These are phyloP conservation scores for Cornus controversa DNA, from an alignment of 148 eudicot species.

Conservation along the genomic window DNA sequence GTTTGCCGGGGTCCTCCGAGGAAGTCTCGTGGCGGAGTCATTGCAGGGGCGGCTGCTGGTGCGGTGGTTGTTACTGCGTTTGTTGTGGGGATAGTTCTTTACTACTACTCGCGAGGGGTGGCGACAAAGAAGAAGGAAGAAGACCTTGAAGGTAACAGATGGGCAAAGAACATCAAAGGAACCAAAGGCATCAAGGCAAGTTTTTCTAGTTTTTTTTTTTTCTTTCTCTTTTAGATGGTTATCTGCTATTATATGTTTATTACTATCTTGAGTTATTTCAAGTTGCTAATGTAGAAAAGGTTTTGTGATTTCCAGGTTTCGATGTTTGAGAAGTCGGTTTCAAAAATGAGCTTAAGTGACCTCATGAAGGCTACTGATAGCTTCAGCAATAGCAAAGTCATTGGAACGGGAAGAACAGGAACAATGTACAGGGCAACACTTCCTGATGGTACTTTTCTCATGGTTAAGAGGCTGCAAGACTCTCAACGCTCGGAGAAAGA, in stretches of 20 bases:
- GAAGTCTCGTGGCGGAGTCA: slow-evolving; percentile 18
- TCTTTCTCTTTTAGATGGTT: too few species aligned
- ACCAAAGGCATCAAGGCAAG: slow-evolving; percentile 43
- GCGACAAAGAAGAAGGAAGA: slow-evolving; percentile 36
- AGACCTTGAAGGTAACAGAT: slow-evolving; percentile 52
- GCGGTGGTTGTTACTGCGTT: slow-evolving; percentile 25
- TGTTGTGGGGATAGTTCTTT: slow-evolving; percentile 24
- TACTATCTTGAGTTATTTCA: neutral
- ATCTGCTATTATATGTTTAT: neutral
- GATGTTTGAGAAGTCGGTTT: slow-evolving; percentile 44
- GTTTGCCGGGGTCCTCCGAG: slow-evolving; percentile 11
- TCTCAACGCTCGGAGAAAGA: slow-evolving; percentile 46
- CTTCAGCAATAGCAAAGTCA: slow-evolving; percentile 45
- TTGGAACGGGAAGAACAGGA: slow-evolving; percentile 42
- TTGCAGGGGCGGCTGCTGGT: slow-evolving; percentile 34
- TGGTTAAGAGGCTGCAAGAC: slow-evolving; percentile 49
- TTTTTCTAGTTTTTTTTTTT: neutral
- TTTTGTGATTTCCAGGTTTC: slow-evolving; percentile 35
- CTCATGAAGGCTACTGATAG: slow-evolving; percentile 52
- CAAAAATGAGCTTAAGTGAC: slow-evolving; percentile 45
- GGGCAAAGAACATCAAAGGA: slow-evolving; percentile 52
- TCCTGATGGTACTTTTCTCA: slow-evolving; percentile 38
- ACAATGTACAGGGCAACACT: slow-evolving; percentile 43
- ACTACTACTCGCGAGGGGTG: slow-evolving; percentile 28
- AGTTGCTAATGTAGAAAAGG: neutral